Conservation (phyloP, 495 filamentous ascomycete genomes). For the Penicillium paradoxum region DNA sequence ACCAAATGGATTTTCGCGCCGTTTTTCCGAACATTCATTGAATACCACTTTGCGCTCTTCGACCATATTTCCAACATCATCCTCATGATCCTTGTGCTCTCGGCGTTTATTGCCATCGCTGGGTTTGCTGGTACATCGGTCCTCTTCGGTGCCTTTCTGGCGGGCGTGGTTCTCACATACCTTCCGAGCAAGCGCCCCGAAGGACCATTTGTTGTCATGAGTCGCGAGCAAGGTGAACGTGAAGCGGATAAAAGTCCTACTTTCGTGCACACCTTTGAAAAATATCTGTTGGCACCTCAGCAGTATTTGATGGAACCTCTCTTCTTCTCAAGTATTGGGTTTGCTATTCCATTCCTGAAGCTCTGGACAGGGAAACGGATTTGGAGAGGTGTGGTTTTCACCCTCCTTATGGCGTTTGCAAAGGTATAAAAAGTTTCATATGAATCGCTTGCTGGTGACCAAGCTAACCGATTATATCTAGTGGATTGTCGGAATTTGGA, state of each 20-base stretch:
- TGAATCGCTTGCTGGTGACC: background rate
- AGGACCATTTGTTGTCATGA: slow-evolving; percentile 31
- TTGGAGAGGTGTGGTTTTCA: slow-evolving; percentile 66
- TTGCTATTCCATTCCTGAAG: slow-evolving; percentile 64
- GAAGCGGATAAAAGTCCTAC: slow-evolving; percentile 36
- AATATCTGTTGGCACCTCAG: slow-evolving; percentile 32
- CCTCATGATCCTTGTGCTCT: slow-evolving; percentile 37
- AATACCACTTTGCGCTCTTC: slow-evolving; percentile 29
- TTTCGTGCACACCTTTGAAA: slow-evolving; percentile 33
- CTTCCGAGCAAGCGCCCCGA: slow-evolving; percentile 31
- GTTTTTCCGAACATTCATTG: slow-evolving; percentile 29
- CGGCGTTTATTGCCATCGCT: slow-evolving; percentile 48
- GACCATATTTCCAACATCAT: slow-evolving; percentile 33
- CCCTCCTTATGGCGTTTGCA: slow-evolving; percentile 59
- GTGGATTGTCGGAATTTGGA: slow-evolving; percentile 31
- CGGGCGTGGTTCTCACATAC: slow-evolving; percentile 54
- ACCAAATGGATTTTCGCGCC: slow-evolving; percentile 47
- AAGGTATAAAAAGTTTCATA: slow-evolving; percentile 40
- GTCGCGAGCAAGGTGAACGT: slow-evolving; percentile 34
- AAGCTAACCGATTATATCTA: background rate
- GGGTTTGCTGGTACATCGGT: slow-evolving; percentile 59
- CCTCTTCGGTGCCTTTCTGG: slow-evolving; percentile 62
- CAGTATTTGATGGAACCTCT: slow-evolving; percentile 59
- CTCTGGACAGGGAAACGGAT: slow-evolving; percentile 58
- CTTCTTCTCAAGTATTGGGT: slow-evolving; percentile 71